phyloP scores from a whole-genome alignment of 805 yeast genomes.

The Candida rishiriensis region DNA sequence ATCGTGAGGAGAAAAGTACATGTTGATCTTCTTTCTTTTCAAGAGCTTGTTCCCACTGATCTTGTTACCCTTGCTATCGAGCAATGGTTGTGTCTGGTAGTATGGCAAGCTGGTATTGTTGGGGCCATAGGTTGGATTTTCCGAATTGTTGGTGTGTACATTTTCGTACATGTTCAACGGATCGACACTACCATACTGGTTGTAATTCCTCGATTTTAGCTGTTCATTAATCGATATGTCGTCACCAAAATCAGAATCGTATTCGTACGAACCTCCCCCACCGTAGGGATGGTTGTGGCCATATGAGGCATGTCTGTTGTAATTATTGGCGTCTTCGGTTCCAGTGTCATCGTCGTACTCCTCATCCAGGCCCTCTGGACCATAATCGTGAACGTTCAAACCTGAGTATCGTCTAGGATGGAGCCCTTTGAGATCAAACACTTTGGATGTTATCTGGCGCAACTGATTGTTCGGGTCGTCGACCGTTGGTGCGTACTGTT shows the following conservation, averaged over 20 bases:
- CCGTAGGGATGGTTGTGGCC: not conserved
- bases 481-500: not conserved
- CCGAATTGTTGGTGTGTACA: not conserved
- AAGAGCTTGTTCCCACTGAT: constrained; percentile 9
- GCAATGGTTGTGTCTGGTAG: constrained; percentile 9
- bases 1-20: constrained; percentile 34
- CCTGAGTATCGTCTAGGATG: constrained; percentile 72
- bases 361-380: constrained; percentile 51
- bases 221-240: constrained; percentile 18
- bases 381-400: constrained; percentile 30
- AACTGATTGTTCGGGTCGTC: constrained; percentile 18
- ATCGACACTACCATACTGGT: not conserved
- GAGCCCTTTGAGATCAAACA: constrained; percentile 69
- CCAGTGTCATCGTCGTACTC: constrained; percentile 33
- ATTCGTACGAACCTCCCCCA: constrained; percentile 12
- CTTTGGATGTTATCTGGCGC: constrained; percentile 60
- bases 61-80: constrained; percentile 11
- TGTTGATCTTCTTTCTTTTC: constrained; percentile 20
- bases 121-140: not conserved
- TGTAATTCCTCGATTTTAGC: constrained; percentile 2
- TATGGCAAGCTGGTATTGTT: not conserved
- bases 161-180: not conserved
- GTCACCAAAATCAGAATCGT: constrained; percentile 26
- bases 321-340: constrained; percentile 7
- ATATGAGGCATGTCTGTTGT: constrained; percentile 1